Base-by-base conservation (phyloP, 306 rosid genomes). In the Quercus dentata region DNA sequence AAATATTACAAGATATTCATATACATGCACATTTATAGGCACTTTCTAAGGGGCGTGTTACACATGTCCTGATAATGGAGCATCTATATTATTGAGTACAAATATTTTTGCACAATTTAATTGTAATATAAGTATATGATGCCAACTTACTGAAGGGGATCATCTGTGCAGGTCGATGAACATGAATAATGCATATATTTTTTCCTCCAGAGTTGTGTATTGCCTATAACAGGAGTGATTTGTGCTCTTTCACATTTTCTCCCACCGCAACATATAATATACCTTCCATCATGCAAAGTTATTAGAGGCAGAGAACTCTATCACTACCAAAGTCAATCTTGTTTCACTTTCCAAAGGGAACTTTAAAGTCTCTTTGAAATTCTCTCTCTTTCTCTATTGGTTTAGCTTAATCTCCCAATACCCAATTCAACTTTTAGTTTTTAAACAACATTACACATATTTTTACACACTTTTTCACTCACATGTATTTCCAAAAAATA, bases 181-280 rank as follows among this genome's bases (percentile, higher is more conserved):
- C 86, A 23, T 92, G 98, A 59, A 92, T 92, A 69, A 94, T 74
- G 73, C 98, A 90, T 1, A 92, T 85, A 9, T 33, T 78, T 75
- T 87, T 94, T 27, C 85, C 85, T 0, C 84, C 18, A 72, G 90
- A 88, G 69, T 87, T 94, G 11, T 82, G 78, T 2, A 76, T 21
- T 13, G 89, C 81, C 97, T 97, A 94, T 54, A 80, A 67, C 76
- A 94, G 80, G 68, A 88, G 67, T 41, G 85, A 71, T 49, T 78
- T 65, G 70, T 73, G 82, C 83, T 85, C 84, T 63, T 83, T 74
- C 6, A 76, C 74, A 76, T 85, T 77, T 61, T 69, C 81, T 64
- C 98, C 97, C 56, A 94, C 96, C 2, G 94, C 98, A 67, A 92
- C 97, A 41, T 84, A 89, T 58, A 92, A 79, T 73, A 91, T 85